Percentiles rank a stretch among this genome's conserved stretches.
phyloP scores from a whole-genome alignment of 495 filamentous ascomycete genomes.

The Lasiosphaeriaceae sp. region DNA sequence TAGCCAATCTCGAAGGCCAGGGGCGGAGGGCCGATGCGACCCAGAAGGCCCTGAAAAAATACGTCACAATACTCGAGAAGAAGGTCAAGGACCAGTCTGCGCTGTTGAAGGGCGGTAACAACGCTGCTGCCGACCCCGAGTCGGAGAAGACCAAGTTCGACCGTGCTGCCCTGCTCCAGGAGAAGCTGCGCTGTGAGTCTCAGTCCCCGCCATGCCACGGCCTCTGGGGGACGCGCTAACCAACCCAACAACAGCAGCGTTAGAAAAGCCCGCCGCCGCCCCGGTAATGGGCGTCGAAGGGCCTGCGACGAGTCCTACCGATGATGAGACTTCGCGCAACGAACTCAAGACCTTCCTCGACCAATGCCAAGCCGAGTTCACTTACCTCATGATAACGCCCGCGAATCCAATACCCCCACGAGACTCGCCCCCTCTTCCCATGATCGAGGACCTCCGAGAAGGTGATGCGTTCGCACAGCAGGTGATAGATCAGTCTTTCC shows the following conservation, averaged over 20 bases:
- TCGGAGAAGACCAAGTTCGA: conserved; percentile 38
- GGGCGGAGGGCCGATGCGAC: conserved; percentile 76
- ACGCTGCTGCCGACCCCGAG: conserved; percentile 19
- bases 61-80: conserved; percentile 84
- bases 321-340: conserved; percentile 52
- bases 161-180: conserved; percentile 41
- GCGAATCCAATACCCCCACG: conserved; percentile 58
- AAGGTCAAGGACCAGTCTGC: conserved; percentile 73
- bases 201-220: not conserved
- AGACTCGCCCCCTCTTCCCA: conserved; percentile 47
- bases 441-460: conserved; percentile 47
- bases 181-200: conserved; percentile 42
- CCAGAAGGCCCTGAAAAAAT: conserved; percentile 82
- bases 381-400: conserved; percentile 61
- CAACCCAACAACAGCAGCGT: conserved; percentile 16
- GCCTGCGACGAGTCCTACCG: conserved; percentile 27
- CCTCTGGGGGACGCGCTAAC: not conserved
- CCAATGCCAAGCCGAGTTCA: conserved; percentile 59
- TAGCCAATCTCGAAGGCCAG: conserved; percentile 92
- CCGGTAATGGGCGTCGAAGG: conserved; percentile 10
- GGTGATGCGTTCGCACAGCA: conserved; percentile 39
- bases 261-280: conserved; percentile 13
- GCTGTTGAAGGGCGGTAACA: conserved; percentile 32
- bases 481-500: conserved; percentile 29
- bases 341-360: conserved; percentile 61